Base-by-base conservation (phyloP, 2,329 filamentous ascomycete species). In the Corinectria fuckeliana region DNA sequence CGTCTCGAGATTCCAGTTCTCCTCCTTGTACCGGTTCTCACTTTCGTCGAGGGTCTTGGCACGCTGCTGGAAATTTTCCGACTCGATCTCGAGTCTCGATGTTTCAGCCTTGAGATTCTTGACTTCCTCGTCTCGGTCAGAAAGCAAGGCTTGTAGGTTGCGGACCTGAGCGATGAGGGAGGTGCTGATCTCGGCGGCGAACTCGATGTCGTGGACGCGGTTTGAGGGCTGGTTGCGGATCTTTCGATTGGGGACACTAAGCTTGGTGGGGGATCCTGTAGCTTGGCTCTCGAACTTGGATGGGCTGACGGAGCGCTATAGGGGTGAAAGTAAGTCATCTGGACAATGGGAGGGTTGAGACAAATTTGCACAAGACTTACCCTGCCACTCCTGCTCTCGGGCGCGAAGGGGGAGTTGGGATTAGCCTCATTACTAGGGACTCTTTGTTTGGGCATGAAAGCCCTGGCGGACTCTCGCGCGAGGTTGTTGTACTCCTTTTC, bases 1-100 rank as follows among this genome's bases (percentile, higher is more conserved):
- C 0, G 93, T 96, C 76, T 99, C 95, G 34, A 99, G 84, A 63
- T 91, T 94, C 95, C 95, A 99, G 74, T 98, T 99, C 76, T 98
- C 95, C 72, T 99, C 95, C 78, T 97, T 98, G 80, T 96, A 97
- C 51, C 92, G 89, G 71, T 96, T 91, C 75, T 99, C 95, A 73
- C 91, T 97, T 77, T 99, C 95, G 69, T 97, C 93, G 38, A 97
- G 81, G 6, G 86, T 85, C 72, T 91, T 90, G 64, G 98, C 81
- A 30, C 93, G 88, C 74, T 96, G 91, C 52, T 90, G 85, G 64
- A 96, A 86, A 3, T 85, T 87, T 73, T 96, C 91, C 0, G 88
- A 85, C 66, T 97, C 93, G 30, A 91, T 85, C 74, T 98, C 93
- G 32, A 98, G 82, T 61, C 87, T 86, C 5, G 90, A 89, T 69